phyloP scores from a whole-genome alignment of 108 stramenopile species.

The Nitzschia sp. region DNA sequence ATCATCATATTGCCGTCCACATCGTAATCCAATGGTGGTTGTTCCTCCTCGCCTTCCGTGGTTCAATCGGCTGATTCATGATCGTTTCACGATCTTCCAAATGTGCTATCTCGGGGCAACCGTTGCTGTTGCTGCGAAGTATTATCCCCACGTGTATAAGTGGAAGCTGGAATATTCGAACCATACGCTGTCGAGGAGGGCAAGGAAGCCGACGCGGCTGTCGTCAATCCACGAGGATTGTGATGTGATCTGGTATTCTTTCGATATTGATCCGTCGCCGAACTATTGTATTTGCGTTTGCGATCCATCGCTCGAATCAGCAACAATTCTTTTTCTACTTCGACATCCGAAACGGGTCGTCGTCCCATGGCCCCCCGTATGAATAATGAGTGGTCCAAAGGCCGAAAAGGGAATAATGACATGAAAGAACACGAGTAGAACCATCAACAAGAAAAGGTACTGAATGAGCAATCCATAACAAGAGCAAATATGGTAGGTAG shows the following conservation, averaged over 20 bases:
- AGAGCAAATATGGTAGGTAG: constrained; percentile 40
- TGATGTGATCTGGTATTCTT: neutral
- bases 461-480: constrained; percentile 38
- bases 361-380: constrained; percentile 55
- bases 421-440: constrained; percentile 34
- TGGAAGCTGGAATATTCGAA: neutral
- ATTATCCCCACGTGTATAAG: no score
- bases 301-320: constrained; percentile 41
- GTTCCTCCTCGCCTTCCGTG: neutral
- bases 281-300: constrained; percentile 10
- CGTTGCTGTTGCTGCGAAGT: neutral
- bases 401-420: constrained; percentile 39
- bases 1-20: no score
- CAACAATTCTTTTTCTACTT: constrained; percentile 38
- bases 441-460: neutral
- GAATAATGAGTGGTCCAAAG: constrained; percentile 55
- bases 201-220: neutral
- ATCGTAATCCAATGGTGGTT: neutral
- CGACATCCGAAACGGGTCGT: constrained; percentile 36
- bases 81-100: neutral
- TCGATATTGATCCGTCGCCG: constrained; percentile 27
- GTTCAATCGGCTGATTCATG: neutral
- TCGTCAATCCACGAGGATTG: neutral
- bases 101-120: neutral
- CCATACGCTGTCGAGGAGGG: neutral